Percentiles rank a stretch among this genome's conserved stretches.
Conservation (phyloP, 495 filamentous ascomycete genomes). For the Aspergillus nidulans region DNA sequence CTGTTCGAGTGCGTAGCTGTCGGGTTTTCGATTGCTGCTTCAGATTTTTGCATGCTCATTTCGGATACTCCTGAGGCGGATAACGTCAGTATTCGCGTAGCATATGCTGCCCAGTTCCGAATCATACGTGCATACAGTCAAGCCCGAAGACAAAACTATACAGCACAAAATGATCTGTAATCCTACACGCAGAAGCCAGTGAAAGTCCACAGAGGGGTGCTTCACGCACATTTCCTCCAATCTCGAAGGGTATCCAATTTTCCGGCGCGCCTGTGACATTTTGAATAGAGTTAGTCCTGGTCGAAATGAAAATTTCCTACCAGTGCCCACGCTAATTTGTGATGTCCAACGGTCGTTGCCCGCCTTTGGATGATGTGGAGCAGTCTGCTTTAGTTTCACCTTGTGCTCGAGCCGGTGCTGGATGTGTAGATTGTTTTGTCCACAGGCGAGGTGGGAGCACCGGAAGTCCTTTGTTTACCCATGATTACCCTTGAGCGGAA, state of each 20-base stretch:
- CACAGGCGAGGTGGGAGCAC: no score
- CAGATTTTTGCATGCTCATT: neutral
- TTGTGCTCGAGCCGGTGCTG: neutral
- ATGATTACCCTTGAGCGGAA: no score
- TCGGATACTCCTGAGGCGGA: neutral
- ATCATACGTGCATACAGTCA: neutral
- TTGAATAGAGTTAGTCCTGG: neutral
- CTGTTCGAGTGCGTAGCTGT: neutral
- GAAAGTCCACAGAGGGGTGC: no score
- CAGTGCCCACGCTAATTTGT: no score
- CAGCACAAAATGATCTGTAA: neutral
- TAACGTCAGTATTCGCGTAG: neutral
- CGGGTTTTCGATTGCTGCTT: neutral
- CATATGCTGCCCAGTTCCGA: neutral
- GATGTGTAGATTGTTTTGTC: no score
- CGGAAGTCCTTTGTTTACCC: no score
- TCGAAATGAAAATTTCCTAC: neutral
- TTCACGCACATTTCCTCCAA: no score
- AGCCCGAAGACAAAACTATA: neutral
- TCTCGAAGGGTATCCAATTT: no score
- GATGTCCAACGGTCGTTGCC: neutral
- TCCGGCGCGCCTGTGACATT: neutral
- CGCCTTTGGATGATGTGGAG: neutral
- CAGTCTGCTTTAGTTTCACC: neutral
- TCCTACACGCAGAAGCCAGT: neutral